phyloP scores from a whole-genome alignment of 2,329 filamentous ascomycete species.

The Geosmithia flava region DNA sequence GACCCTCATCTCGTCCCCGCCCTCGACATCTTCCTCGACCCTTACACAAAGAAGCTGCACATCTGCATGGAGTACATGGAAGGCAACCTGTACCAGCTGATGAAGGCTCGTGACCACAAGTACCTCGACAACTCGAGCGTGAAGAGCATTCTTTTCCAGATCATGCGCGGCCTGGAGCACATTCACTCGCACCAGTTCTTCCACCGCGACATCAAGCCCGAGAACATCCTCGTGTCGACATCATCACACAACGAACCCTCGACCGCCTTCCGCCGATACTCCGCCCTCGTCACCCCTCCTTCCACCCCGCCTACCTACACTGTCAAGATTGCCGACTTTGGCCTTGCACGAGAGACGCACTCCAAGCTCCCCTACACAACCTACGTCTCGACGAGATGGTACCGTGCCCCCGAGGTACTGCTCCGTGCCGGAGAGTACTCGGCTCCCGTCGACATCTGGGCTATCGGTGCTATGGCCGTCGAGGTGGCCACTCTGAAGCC shows the following conservation, averaged over 20 bases:
- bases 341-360: slow-evolving; percentile 91
- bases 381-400: slow-evolving; percentile 97
- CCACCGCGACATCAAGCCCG: slow-evolving; percentile 97
- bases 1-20: slow-evolving; percentile 94
- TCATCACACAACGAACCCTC: slow-evolving; percentile 71
- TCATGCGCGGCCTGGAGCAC: slow-evolving; percentile 89
- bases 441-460: slow-evolving; percentile 96
- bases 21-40: slow-evolving; percentile 95
- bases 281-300: slow-evolving; percentile 82
- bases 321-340: slow-evolving; percentile 98
- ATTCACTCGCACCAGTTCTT: slow-evolving; percentile 97
- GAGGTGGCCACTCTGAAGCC: slow-evolving; percentile 95
- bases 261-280: slow-evolving; percentile 87
- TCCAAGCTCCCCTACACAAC: slow-evolving; percentile 95
- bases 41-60: slow-evolving; percentile 89
- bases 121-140: slow-evolving; percentile 80
- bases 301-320: slow-evolving; percentile 89
- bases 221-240: slow-evolving; percentile 95
- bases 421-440: slow-evolving; percentile 93
- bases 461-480: slow-evolving; percentile 95
- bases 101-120: slow-evolving; percentile 97
- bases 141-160: slow-evolving; percentile 96
- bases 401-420: slow-evolving; percentile 89
- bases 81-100: slow-evolving; percentile 94
- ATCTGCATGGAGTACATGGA: slow-evolving; percentile 99